Conservation (phyloP, 169 alveolate genomes). For the Besnoitia besnoiti region DNA sequence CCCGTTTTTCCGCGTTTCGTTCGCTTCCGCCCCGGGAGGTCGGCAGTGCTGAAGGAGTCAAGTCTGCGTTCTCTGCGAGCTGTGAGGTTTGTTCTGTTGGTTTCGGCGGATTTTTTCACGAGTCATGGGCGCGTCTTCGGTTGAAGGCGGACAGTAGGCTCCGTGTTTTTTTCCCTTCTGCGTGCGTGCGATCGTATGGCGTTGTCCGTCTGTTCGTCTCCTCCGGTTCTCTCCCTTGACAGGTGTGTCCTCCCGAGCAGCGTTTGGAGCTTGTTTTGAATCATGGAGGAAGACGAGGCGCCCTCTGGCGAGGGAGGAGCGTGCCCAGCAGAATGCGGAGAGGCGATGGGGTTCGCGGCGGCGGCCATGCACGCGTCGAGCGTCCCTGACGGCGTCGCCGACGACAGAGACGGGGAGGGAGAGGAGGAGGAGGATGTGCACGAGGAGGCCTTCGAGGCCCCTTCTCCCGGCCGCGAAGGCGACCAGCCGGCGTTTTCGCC, state of each 20-base stretch:
- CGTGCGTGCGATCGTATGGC: background rate
- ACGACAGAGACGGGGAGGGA: conserved; percentile 2
- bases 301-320: background rate
- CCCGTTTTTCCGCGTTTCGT: too few relatives aligned
- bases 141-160: background rate
- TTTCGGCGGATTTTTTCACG: too few relatives aligned
- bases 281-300: background rate
- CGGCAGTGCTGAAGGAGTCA: too few relatives aligned
- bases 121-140: too few relatives aligned
- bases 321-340: background rate
- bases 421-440: background rate
- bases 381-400: background rate
- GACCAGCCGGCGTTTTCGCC: too few relatives aligned
- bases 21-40: too few relatives aligned
- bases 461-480: background rate
- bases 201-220: background rate
- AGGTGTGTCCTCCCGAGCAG: background rate
- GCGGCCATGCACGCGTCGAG: background rate
- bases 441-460: background rate
- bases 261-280: background rate
- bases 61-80: too few relatives aligned
- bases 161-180: background rate
- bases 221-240: background rate
- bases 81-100: too few relatives aligned
- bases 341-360: background rate